Base-by-base conservation (phyloP, 176 grass and related monocot genomes). In the Triticum monococcum region DNA sequence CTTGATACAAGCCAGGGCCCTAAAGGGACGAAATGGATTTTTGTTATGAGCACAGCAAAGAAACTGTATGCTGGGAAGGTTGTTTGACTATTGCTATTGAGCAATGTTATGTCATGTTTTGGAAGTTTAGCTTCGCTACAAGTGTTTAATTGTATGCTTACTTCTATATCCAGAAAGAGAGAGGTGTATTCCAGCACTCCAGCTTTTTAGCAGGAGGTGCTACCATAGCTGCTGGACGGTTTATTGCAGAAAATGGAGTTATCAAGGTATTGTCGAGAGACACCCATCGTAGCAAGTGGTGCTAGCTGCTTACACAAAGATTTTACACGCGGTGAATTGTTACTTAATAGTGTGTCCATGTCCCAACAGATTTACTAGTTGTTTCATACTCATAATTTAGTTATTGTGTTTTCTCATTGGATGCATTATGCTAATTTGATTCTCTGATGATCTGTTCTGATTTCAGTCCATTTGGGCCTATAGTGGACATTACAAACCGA, bases 151-250 rank as follows among this genome's bases (percentile, higher is more conserved):
- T 48, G 12, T 48, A 48, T 48, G 13, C 12, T 48, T 48, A 48
- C 14, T 89, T 92, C 9, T 45, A 5, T 66, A 56, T 75, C 18
- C 50, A 98, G 96, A 98, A 98, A 91, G 84, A 85, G 87, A 98
- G 81, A 91, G 96, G 96, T 52, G 79, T 91, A 41, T 98, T 98
- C 72, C 96, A 96, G 78, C 96, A 98, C 78, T 98, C 96, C 1
- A 98, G 96, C 71, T 98, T 98, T 87, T 84, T 98, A 86, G 96
- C 96, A 68, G 93, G 96, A 86, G 96, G 96, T 76, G 66, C 90
- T 61, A 96, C 94, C 59, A 84, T 92, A 85, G 90, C 96, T 79
- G 96, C 96, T 87, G 96, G 96, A 68, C 92, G 90, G 75, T 90
- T 98, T 66, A 94, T 75, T 48, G 94, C 85, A 38, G 75, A 87